phyloP scores from a whole-genome alignment of 768 basidiomycete species.

The Dentipellis sp. region DNA sequence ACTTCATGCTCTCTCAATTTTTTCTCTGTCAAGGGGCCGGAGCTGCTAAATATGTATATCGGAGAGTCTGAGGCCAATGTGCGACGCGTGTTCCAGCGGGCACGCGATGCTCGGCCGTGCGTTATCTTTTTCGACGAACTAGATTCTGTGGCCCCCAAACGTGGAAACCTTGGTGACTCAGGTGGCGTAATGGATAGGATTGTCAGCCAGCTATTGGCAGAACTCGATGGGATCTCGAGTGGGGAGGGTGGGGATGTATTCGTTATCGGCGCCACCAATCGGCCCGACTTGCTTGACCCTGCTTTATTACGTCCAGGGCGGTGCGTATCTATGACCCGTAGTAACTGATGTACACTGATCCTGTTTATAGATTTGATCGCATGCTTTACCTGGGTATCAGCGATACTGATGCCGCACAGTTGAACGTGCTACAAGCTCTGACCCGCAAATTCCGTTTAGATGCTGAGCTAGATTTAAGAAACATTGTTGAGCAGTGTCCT shows the following conservation, averaged over 20 bases:
- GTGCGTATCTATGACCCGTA: constrained; percentile 28
- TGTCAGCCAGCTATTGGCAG: constrained; percentile 88
- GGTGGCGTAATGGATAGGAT: constrained; percentile 98
- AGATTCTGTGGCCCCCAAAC: constrained; percentile 89
- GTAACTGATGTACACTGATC: not conserved
- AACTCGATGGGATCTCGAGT: constrained; percentile 82
- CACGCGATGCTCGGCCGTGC: constrained; percentile 87
- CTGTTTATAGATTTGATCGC: constrained; percentile 71
- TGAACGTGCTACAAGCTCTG: constrained; percentile 79
- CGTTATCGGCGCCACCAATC: constrained; percentile 93
- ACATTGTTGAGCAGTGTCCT: constrained; percentile 66
- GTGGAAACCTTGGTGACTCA: constrained; percentile 92
- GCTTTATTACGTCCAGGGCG: constrained; percentile 84
- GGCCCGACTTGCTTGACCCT: constrained; percentile 86
- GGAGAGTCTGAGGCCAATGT: constrained; percentile 99
- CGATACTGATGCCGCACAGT: constrained; percentile 75
- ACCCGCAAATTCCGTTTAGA: constrained; percentile 88
- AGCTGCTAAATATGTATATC: constrained; percentile 96
- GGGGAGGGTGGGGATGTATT: constrained; percentile 64
- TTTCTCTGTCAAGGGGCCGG: constrained; percentile 95
- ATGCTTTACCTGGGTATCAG: constrained; percentile 95
- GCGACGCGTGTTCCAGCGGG: constrained; percentile 82
- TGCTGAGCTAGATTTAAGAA: constrained; percentile 48
- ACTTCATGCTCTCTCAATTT: constrained; percentile 94
- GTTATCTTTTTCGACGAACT: constrained; percentile 97